Evolutionary conservation across 345 rosid species (phyloP).

Genomic region (Tarenaya hassleriana): DNA sequence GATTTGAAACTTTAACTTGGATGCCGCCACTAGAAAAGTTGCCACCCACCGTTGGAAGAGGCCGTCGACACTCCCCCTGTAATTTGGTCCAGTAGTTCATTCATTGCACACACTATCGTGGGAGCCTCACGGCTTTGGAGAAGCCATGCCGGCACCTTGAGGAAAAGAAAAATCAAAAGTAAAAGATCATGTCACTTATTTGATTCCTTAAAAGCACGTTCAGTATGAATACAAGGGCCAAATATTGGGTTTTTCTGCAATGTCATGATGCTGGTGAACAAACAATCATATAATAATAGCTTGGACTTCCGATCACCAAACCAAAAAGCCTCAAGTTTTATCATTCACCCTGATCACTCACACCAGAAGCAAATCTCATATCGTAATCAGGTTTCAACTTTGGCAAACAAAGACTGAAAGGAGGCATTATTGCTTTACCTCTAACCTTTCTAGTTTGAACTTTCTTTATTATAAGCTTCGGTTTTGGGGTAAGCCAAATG

Average conservation of each 20-base stretch:
- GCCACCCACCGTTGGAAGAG: slow-evolving; percentile 35
- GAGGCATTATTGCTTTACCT: background rate
- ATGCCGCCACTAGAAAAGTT: slow-evolving; percentile 46
- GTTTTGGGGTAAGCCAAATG: background rate
- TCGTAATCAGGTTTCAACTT: background rate
- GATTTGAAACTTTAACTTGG: slow-evolving; percentile 58
- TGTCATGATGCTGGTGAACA: too few relatives aligned
- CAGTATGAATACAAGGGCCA: background rate
- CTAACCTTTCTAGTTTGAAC: background rate
- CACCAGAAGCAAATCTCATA: too few relatives aligned
- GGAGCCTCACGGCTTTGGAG: slow-evolving; percentile 57
- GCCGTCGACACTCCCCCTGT: slow-evolving; percentile 27
- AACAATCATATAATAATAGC: too few relatives aligned
- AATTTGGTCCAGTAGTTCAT: slow-evolving; percentile 48
- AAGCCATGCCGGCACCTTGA: slow-evolving; percentile 54
- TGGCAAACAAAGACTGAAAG: background rate
- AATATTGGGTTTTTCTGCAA: slow-evolving; percentile 4
- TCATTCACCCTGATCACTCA: too few relatives aligned
- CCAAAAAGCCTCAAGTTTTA: background rate
- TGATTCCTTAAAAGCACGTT: background rate
- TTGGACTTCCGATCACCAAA: too few relatives aligned
- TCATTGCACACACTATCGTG: slow-evolving; percentile 45
- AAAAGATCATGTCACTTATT: background rate
- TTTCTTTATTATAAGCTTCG: background rate
- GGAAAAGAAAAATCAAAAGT: slow-evolving; percentile 14